A percentile compares a stretch with the other conserved stretches of the same genome.
Conservation (phyloP, 2,329 filamentous ascomycete genomes). For the Endocalyx cinctus region DNA sequence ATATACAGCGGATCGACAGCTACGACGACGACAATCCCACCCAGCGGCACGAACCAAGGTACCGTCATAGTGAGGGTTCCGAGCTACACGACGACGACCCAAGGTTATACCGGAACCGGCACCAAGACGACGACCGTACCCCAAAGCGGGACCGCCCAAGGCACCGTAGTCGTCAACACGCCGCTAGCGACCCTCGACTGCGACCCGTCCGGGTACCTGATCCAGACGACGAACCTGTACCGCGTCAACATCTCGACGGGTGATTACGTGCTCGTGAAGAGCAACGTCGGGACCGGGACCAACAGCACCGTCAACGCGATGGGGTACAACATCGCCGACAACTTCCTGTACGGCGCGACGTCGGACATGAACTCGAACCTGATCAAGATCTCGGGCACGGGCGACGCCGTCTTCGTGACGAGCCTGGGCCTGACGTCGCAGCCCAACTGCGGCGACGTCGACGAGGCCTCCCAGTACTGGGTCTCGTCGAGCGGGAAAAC, state of each 20-base stretch:
- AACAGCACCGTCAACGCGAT: slow-evolving; percentile 17
- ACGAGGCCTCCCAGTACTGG: slow-evolving; percentile 15
- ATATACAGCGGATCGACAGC: neutral
- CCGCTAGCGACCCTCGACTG: slow-evolving; percentile 6
- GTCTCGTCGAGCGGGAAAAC: slow-evolving; percentile 7
- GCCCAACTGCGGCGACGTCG: slow-evolving; percentile 13
- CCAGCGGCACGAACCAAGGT: neutral
- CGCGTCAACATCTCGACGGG: slow-evolving; percentile 13
- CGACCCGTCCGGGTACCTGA: slow-evolving; percentile 12
- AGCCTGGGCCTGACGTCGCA: slow-evolving; percentile 1
- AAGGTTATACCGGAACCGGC: neutral
- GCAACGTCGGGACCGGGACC: slow-evolving; percentile 6
- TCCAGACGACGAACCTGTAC: slow-evolving; percentile 10
- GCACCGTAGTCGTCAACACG: slow-evolving; percentile 7
- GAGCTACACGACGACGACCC: slow-evolving; percentile 2
- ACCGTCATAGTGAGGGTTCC: slow-evolving; percentile 1
- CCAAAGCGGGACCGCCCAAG: slow-evolving; percentile 1
- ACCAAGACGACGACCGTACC: slow-evolving; percentile 7
- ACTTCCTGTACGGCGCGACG: slow-evolving; percentile 14
- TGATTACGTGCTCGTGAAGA: neutral
- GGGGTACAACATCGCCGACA: slow-evolving; percentile 16
- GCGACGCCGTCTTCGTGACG: slow-evolving; percentile 3
- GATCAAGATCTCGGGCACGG: slow-evolving; percentile 13
- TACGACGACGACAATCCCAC: slow-evolving; percentile 1
- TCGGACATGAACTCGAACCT: slow-evolving; percentile 2